Base-by-base conservation (phyloP, 805 yeast genomes). In the Saccharomyces jurei region DNA sequence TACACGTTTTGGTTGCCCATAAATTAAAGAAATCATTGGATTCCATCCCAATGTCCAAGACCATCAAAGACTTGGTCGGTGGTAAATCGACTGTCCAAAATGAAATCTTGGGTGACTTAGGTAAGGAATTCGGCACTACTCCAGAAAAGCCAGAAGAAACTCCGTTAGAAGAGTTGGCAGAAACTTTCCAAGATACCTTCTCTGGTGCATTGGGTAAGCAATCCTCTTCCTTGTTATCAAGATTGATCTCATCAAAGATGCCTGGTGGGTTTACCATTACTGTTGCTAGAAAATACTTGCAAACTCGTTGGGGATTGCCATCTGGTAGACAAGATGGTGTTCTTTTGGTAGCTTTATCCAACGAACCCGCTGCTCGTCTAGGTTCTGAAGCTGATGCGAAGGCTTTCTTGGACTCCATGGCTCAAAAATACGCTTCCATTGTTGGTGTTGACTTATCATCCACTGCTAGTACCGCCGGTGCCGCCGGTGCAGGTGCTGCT, bases 61-160 rank as follows among this genome's bases (percentile, higher is more conserved):
- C 99, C 51, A 89, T 94, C 70, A 94, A 94, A 74, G 99, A 94
- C 69, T 80, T 94, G 67, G 99, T 94, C 60, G 96, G 96, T 67
- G 99, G 99, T 77, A 94, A 94, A 73, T 94, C 99, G 27, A 94
- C 99, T 22, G 92, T 94, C 50, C 99, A 94, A 77, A 94, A 94
- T 74, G 99, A 94, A 79, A 94, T 94, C 63, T 81, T 94, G 64
- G 99, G 99, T 79, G 99, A 94, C 69, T 80, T 94, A 67, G 98
- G 98, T 69, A 94, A 94, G 75, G 99, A 94, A 76, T 94, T 94
- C 68, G 97, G 98, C 66, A 75, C 94, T 48, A 91, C 97, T 50
- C 99, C 99, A 47, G 99, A 94, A 75, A 94, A 94, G 75, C 97
- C 99, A 58, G 99, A 94, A 76, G 99, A 94, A 69, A 87, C 96